Base-by-base conservation (phyloP, 1,284 basidiomycete species). In the Boletus holoroseus region DNA sequence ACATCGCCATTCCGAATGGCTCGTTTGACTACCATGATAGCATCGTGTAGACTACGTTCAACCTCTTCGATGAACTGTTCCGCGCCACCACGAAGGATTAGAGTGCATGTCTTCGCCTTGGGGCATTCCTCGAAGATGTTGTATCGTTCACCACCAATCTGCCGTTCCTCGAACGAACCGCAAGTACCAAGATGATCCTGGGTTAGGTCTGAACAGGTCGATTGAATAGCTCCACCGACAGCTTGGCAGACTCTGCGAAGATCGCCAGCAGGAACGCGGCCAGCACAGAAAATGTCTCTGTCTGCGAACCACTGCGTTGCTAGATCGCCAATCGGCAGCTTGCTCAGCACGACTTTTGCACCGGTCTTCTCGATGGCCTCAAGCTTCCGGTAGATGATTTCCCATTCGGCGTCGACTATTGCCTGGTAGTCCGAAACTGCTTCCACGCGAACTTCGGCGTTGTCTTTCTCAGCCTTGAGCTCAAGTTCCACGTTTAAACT, bases 271-370 rank as follows among this genome's bases (percentile, higher is more conserved):
- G 88, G 81, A 26, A 99, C 96, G 54, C 96, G 90, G 45, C 96
- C 96, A 50, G 96, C 96, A 61, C 96, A 99, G 79, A 99, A 99
- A 64, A 99, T 98, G 67, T 97, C 88, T 41, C 96, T 86, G 74
- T 99, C 96, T 42, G 96, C 95, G 68, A 99, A 99, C 87, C 94
- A 99, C 68, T 99, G 96, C 3, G 96, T 99, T 4, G 96, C 96
- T 41, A 99, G 76, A 76, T 99, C 96, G 40, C 96, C 96, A 61
- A 99, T 99, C 7, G 96, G 96, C 22, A 99, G 81, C 71, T 98
- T 97, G 72, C 94, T 97, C 50, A 99, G 79, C 22, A 99, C 94
- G 52, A 99, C 92, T 70, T 96, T 94, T 39, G 96, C 96, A 28
- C 94, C 96, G 0, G 94, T 97, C 66, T 89, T 88, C 64, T 94